phyloP scores from a whole-genome alignment of 2,329 filamentous ascomycete genomes.

The Ceratocystis cacaofunesta region DNA sequence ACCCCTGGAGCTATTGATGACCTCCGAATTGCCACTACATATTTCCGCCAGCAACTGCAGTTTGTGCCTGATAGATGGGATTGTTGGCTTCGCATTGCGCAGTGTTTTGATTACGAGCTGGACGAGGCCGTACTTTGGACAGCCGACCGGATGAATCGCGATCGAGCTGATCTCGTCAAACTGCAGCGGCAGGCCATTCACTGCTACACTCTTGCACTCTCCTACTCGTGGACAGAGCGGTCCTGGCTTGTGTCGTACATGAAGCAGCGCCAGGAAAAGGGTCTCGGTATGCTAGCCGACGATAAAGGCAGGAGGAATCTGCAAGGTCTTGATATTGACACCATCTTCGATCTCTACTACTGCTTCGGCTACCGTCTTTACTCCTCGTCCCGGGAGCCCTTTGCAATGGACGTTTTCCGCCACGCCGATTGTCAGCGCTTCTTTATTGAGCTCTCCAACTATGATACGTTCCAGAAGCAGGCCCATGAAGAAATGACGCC shows the following conservation, averaged over 20 bases:
- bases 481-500: conserved; percentile 42
- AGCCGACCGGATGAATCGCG: conserved; percentile 81
- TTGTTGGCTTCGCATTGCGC: conserved; percentile 76
- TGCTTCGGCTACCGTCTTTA: conserved; percentile 48
- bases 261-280: conserved; percentile 1
- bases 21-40: conserved; percentile 64
- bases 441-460: conserved; percentile 37
- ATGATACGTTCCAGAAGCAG: conserved; percentile 37
- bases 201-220: conserved; percentile 52
- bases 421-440: conserved; percentile 43
- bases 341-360: conserved; percentile 41
- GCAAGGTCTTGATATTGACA: conserved; percentile 12
- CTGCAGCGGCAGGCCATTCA: conserved; percentile 71
- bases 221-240: conserved; percentile 33
- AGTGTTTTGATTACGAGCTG: conserved; percentile 75
- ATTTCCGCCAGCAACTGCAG: conserved; percentile 68
- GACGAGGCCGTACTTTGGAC: conserved; percentile 82
- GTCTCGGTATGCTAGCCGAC: conserved; percentile 21
- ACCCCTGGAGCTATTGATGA: conserved; percentile 70
- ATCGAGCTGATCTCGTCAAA: conserved; percentile 55
- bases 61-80: conserved; percentile 75
- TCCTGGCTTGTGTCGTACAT: conserved; percentile 11
- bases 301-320: neutral
- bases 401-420: conserved; percentile 46
- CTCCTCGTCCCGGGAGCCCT: conserved; percentile 45